Base-by-base conservation (phyloP, 345 rosid species). In the Garcia nutans region DNA sequence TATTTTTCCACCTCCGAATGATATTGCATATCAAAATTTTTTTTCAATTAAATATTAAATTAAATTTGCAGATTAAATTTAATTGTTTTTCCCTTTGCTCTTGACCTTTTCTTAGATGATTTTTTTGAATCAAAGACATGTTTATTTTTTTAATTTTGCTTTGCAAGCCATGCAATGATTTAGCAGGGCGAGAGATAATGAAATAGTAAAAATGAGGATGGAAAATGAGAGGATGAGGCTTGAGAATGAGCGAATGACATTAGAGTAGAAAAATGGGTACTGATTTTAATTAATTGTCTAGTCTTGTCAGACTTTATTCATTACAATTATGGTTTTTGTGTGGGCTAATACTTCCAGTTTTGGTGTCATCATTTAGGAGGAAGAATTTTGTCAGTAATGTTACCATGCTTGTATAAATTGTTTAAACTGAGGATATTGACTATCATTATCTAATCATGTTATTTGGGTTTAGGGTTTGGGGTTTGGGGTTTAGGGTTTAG, bases 181-280 rank as follows among this genome's bases (percentile, higher is more conserved):
- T 77, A 89, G 97, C 77, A 84, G 80, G 88, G 90, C 86, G 82
- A 90, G 92, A 70, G 97, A 95, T 71, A 82, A 81, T 15, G 97
- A 93, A 80, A 81, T 93, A 22, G 96, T 90, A 71, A 89, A 87
- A 75, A 57, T 89, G 86, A 91, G 86, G 70, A 81, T 89, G 88
- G 96, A 91, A 83, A 95, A 95, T 57, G 97, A 93, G 84, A 89
- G 88, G 84, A 89, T 91, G 96, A 95, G 86, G 87, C 92, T 93
- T 63, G 96, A 90, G 88, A 95, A 95, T 67, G 96, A 93, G 72
- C 84, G 87, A 20, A 77, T 89, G 87, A 88, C 89, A 70, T 79
- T 95, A 76, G 93, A 91, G 71, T 77, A 93, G 83, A 90, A 83
- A 81, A 74, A 61, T 85, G 77, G 82, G 86, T 78, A 78, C 78